Percentiles rank a stretch among this genome's conserved stretches.
phyloP scores from a whole-genome alignment of 352 stramenopile genomes.

The Phytophthora fragariaefolia region DNA sequence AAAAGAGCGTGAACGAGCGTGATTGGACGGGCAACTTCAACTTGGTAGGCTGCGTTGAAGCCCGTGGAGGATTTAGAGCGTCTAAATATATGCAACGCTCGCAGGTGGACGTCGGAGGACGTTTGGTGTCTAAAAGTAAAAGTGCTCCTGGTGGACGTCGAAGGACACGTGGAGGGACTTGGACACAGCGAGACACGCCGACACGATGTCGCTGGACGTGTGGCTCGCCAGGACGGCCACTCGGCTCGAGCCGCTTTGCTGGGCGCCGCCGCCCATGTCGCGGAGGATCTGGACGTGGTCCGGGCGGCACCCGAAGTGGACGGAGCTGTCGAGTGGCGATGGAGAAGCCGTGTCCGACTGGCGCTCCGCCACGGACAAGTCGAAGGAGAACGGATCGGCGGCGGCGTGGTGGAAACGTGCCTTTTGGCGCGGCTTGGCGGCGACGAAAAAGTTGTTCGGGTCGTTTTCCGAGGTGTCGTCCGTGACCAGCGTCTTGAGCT shows the following conservation, averaged over 20 bases:
- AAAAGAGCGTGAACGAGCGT: not conserved
- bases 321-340: not conserved
- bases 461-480: not conserved
- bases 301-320: slow-evolving; percentile 26
- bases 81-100: too few relatives aligned
- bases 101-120: not conserved
- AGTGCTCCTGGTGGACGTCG: slow-evolving; percentile 4
- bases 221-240: slow-evolving; percentile 30
- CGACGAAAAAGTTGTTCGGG: not conserved
- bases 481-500: not conserved
- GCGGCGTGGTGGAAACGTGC: not conserved
- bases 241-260: slow-evolving; percentile 2
- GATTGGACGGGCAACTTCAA: not conserved
- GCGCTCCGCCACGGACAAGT: not conserved
- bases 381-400: not conserved
- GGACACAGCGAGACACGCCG: not conserved
- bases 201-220: not conserved
- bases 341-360: not conserved
- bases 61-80: too few relatives aligned
- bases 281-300: slow-evolving; percentile 23
- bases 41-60: too few relatives aligned
- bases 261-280: slow-evolving; percentile 18
- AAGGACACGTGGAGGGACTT: slow-evolving; percentile 11
- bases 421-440: not conserved
- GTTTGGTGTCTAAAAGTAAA: not conserved